Evolutionary conservation across 139 green algal genomes (phyloP).

Genomic region (Chlamydomonas incerta): DNA sequence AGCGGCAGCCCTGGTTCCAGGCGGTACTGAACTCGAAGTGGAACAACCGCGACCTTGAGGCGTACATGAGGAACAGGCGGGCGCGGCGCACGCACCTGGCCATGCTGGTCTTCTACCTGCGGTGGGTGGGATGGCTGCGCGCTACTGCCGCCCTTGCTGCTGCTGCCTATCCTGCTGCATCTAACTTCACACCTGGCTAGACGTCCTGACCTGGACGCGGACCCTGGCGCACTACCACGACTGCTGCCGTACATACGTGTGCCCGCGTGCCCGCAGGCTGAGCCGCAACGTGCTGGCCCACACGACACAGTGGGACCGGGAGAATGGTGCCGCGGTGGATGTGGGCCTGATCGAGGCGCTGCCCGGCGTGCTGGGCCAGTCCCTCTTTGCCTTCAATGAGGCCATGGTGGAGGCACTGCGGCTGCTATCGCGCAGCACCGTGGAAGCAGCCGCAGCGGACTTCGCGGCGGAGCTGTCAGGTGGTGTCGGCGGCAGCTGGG

Average conservation of each 20-base stretch:
- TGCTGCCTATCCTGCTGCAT: background rate
- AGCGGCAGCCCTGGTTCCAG: slow-evolving; percentile 15
- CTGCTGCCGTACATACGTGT: background rate
- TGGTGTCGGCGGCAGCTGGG: background rate
- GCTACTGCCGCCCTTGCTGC: slow-evolving; percentile 2
- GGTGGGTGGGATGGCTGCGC: slow-evolving; percentile 12
- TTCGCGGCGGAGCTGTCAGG: background rate
- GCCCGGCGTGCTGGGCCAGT: background rate
- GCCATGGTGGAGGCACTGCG: background rate
- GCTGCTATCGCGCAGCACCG: background rate
- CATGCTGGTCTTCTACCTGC: slow-evolving; percentile 35
- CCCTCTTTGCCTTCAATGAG: background rate
- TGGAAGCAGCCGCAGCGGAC: background rate
- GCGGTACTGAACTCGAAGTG: background rate
- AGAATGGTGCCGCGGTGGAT: background rate
- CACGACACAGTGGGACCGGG: background rate
- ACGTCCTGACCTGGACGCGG: too few species aligned
- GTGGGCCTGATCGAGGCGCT: slow-evolving; percentile 4
- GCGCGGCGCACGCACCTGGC: slow-evolving; percentile 9
- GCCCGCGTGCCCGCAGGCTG: slow-evolving; percentile 11
- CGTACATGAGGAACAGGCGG: background rate
- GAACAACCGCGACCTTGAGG: background rate
- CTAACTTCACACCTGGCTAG: background rate
- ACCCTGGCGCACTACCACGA: too few species aligned
- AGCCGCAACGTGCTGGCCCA: slow-evolving; percentile 17